Evolutionary conservation across 2,329 filamentous ascomycete genomes (phyloP), one percentile per base, ranked within the genome.

Genomic region (Xylariaceae sp.): DNA sequence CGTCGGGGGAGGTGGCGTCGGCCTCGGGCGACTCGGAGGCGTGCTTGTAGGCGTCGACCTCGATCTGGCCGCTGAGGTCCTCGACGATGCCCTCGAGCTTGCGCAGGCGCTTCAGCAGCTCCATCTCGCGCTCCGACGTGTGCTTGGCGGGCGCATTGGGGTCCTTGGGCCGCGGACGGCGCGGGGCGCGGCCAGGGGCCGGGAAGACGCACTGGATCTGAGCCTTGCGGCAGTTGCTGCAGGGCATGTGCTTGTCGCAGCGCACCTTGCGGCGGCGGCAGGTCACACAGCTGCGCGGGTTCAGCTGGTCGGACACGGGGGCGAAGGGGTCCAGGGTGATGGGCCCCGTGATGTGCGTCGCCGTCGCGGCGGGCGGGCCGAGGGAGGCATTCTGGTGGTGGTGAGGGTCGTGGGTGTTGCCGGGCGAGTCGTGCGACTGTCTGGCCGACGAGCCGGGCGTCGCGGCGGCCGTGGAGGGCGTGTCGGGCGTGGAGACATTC

Each of bases 161-260:
- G 42, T 87, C 80, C 64, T 86, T 88, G 31, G 78, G 75, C 16
- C 85, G 79, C 54, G 81, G 78, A 60, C 87, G 84, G 40, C 87
- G 77, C 10, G 87, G 87, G 6, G 87, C 87, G 50, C 88, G 79
- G 10, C 87, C 88, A 1, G 88, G 88, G 2, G 86, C 84, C 1
- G 88, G 88, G 64, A 89, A 91, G 45, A 89, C 73, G 68, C 88
- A 91, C 60, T 86, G 81, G 52, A 87, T 87, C 60, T 84, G 75
- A 39, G 85, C 86, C 58, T 86, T 82, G 40, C 81, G 80, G 67
- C 88, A 91, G 67, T 91, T 90, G 61, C 83, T 83, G 69, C 88
- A 91, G 14, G 87, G 86, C 75, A 89, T 83, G 62, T 82, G 78
- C 73, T 90, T 90, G 73, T 91, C 86, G 75, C 88, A 91, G 63